Evolutionary conservation across 1,284 basidiomycete genomes (phyloP).

Genomic region (Cutaneotrichosporon sp.): DNA sequence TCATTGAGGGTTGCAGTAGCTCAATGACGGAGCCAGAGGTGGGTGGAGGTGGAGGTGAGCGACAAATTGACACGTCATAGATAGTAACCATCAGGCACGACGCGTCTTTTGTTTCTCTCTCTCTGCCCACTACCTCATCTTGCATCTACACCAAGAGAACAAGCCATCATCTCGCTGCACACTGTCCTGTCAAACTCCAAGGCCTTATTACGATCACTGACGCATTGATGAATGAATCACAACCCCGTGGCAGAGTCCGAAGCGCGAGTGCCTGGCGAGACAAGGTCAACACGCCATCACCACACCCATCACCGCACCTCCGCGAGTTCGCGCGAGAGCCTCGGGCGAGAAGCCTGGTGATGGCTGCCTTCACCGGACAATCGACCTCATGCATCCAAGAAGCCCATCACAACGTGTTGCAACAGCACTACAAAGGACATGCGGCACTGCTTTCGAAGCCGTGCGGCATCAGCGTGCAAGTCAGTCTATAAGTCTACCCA

Average conservation of each 20-base stretch:
- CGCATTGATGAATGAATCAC: neutral
- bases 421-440: neutral
- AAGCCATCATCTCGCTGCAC: neutral
- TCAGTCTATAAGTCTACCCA: too few species aligned
- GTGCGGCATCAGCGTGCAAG: neutral
- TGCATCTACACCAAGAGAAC: neutral
- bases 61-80: neutral
- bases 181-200: neutral
- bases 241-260: neutral
- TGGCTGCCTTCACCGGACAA: too few species aligned
- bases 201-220: neutral
- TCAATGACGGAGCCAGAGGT: slow-evolving; percentile 2
- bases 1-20: neutral
- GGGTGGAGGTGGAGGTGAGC: slow-evolving; percentile 4
- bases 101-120: neutral
- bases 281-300: neutral
- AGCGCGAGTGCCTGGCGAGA: neutral
- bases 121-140: neutral
- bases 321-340: too few species aligned
- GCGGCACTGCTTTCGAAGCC: neutral
- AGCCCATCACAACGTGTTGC: neutral
- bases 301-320: neutral
- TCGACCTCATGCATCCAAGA: neutral
- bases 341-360: too few species aligned
- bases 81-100: neutral